A percentile compares a stretch with the other conserved stretches of the same genome.
These are phyloP conservation scores for Tubosaeta sp. DNA, from an alignment of 768 basidiomycete species.

Conservation along the genomic window DNA sequence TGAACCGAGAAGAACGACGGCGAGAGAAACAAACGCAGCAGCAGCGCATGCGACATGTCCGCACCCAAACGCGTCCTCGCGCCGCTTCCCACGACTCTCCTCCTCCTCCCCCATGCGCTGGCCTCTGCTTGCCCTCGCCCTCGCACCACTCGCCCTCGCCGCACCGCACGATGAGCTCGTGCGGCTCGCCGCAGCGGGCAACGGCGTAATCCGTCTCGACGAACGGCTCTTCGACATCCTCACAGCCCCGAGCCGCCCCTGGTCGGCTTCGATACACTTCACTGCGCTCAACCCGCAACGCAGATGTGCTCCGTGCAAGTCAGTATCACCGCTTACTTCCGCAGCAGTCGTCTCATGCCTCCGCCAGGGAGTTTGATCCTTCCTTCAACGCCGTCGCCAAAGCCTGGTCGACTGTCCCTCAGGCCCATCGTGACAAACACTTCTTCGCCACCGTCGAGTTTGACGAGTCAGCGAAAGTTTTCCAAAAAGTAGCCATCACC, in stretches of 20 bases:
- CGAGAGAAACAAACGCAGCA: constrained; percentile 88
- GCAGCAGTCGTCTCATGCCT: not conserved
- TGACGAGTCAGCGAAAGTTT: constrained; percentile 66
- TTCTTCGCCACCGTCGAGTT: constrained; percentile 95
- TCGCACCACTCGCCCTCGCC: constrained; percentile 28
- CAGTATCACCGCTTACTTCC: constrained; percentile 29
- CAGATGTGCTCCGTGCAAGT: constrained; percentile 93
- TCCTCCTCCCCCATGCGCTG: constrained; percentile 12
- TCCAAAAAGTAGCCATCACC: constrained; percentile 61
- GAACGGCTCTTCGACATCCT: constrained; percentile 72
- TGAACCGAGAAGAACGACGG: constrained; percentile 92
- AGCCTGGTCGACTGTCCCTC: constrained; percentile 68
- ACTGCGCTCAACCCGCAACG: constrained; percentile 81
- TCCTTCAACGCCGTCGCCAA: constrained; percentile 76
- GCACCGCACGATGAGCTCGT: constrained; percentile 53
- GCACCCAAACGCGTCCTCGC: not conserved
- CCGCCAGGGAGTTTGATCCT: constrained; percentile 75
- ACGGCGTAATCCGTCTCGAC: constrained; percentile 82
- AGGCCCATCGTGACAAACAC: constrained; percentile 67
- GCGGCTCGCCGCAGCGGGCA: constrained; percentile 62
- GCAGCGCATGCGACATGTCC: constrained; percentile 71
- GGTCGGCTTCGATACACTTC: constrained; percentile 83
- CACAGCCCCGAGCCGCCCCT: constrained; percentile 70
- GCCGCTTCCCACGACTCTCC: constrained; percentile 15
- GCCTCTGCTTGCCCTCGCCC: constrained; percentile 28